Evolutionary conservation across 164 flowering plant species (phyloP), one percentile per base, ranked within the genome.

Genomic region (Brasenia schreberi): DNA sequence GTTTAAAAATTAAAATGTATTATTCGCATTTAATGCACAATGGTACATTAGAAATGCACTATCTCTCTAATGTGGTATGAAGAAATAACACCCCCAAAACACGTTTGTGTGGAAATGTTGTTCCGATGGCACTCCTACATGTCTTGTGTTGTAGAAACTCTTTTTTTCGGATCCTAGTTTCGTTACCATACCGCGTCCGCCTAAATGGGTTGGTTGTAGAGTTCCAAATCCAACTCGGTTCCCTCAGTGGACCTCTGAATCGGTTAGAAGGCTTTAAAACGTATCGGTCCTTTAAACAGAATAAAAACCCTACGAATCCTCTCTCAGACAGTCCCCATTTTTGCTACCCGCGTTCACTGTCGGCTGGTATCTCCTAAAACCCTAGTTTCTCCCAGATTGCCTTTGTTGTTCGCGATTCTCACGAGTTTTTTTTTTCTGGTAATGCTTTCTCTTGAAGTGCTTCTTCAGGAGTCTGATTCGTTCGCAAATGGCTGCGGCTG

Each of bases 401-500:
- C 2, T 49, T 49, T 49, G 56, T 9, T 14, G 10, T 49, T 9
- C 16, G 16, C 56, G 56, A 9, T 6, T 49, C 4, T 1, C 39
- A 33, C 16, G 16, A 49, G 0, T 49, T 49, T 14, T 49, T 5
- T 2, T 2, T n/a, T 61, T 61, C 19, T 18, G 7, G 63, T 61
- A 6, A 18, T 61, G 12, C 5, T 61, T 18, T n/a, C 18, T 16
- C 27, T 12, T 11, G 63, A 61, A 18, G 7, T 61, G 19, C 33
- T 61, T 61, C 10, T 2, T 1, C 63, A 61, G 63, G 18, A 18
- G 33, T 11, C 18, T 61, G 23, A 18, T 61, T 61, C 12, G 63
- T 23, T 42, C 3, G 42, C 62, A 14, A 23, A 71, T 71, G 73
- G 66, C 73, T 16, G 43, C 58, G 43, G n/a, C 39, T 52, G 69